Base-by-base conservation (phyloP, 441 rosid species). In the Lepidium campestre region DNA sequence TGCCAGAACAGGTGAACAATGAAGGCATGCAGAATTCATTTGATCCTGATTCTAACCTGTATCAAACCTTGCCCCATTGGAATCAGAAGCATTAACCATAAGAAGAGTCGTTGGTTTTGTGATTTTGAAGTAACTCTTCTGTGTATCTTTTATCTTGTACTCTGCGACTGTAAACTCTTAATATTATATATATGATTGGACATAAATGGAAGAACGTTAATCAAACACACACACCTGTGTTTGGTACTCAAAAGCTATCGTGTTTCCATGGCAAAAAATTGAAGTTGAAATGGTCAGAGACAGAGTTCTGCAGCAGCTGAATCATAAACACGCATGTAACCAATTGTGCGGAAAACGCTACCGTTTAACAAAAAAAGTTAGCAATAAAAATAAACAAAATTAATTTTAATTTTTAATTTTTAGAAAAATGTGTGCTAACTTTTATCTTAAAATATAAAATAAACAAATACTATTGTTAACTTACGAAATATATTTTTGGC, bases 11-110 rank as follows among this genome's bases (percentile, higher is more conserved):
- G 37, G 65, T 31, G 34, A 63, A 63, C 42, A 36, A 19, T 37
- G 65, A 71, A 57, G 65, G 60, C 40, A 56, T 63, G 39, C 53
- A 29, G 32, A 64, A 64, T 49, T 62, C 52, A 18, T 71, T 39
- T 65, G 55, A 10, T 64, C 36, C 47, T 48, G 52, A 57, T 49
- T n/a, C 75, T 31, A 18, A 57, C 41, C 46, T 64, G 34, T 72
- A 20, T 49, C 60, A 65, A 64, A 65, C 66, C 60, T 17, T 71
- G n/a, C 60, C 70, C 31, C 75, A 57, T 48, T 71, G 71, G 75
- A 71, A 65, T 25, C 55, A 71, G 54, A 65, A 71, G 66, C 60
- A 64, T 65, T 64, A 20, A 40, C 65, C 53, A 20, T 18, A 57
- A 7, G 22, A 29, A 9, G 53, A 31, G 23, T 65, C 40, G 57